A percentile compares a stretch with the other conserved stretches of the same genome.
Evolutionary conservation across 257 asterid genomes (phyloP).

Genomic region (Salvia hispanica): DNA sequence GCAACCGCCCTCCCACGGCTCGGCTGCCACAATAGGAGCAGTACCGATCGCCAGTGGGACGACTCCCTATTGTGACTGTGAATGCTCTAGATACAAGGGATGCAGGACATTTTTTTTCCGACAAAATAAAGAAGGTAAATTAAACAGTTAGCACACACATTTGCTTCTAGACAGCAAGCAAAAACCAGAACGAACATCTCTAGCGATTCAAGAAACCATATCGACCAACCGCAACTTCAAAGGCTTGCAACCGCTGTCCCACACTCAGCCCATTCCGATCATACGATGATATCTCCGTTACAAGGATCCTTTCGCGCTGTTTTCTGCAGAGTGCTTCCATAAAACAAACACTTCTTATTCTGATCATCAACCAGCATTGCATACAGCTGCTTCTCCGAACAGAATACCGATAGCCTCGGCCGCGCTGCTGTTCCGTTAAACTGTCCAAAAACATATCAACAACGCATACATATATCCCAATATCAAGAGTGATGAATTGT

Average conservation of each 20-base stretch:
- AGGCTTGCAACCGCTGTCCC: constrained; percentile 81
- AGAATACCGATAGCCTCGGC: constrained; percentile 92
- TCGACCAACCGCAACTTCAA: constrained; percentile 67
- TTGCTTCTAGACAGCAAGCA: too few relatives aligned
- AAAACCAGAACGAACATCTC: neutral
- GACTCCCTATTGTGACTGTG: too few relatives aligned
- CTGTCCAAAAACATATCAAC: constrained; percentile 39
- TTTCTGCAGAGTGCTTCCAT: constrained; percentile 77
- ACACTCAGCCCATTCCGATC: constrained; percentile 87
- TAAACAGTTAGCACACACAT: too few relatives aligned
- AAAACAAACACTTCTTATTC: constrained; percentile 73
- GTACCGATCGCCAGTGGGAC: too few relatives aligned
- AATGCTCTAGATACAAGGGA: too few relatives aligned
- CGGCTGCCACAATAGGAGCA: too few relatives aligned
- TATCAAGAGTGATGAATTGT: too few relatives aligned
- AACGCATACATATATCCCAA: too few relatives aligned
- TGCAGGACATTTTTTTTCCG: too few relatives aligned
- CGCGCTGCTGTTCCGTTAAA: constrained; percentile 68
- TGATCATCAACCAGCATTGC: constrained; percentile 83
- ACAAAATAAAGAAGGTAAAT: too few relatives aligned
- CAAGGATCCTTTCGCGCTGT: constrained; percentile 60
- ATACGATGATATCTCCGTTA: constrained; percentile 66
- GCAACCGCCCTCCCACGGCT: too few relatives aligned
- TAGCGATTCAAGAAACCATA: constrained; percentile 79
- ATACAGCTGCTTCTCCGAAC: constrained; percentile 78